Evolutionary conservation across 2,329 filamentous ascomycete genomes (phyloP).

Genomic region (Colletotrichum gigasporum): DNA sequence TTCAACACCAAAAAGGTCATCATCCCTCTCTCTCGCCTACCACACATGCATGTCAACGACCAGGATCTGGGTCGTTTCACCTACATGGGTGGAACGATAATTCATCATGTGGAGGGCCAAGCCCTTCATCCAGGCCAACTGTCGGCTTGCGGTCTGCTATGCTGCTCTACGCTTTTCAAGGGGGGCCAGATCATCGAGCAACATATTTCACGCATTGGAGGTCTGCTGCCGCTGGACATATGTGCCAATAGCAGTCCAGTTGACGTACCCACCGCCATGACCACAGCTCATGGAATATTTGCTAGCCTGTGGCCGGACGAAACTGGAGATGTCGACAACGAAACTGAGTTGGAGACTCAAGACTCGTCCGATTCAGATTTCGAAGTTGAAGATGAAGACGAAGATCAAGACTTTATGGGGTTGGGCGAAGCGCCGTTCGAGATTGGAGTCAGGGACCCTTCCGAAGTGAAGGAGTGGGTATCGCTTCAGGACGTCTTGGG

Average conservation of each 20-base stretch:
- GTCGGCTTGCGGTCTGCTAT: not conserved
- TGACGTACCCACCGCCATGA: not conserved
- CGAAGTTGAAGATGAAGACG: too few species aligned
- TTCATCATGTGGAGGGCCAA: not conserved
- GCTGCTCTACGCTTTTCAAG: not conserved
- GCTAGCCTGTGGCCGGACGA: not conserved
- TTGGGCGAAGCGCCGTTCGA: too few species aligned
- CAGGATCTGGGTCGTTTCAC: not conserved
- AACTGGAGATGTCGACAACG: too few species aligned
- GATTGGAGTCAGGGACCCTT: too few species aligned
- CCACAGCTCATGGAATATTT: not conserved
- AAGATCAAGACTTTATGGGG: too few species aligned
- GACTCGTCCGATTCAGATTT: too few species aligned
- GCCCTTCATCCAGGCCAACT: not conserved
- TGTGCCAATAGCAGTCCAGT: not conserved
- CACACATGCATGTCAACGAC: too few species aligned
- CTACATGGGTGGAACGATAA: not conserved
- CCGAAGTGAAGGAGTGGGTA: too few species aligned
- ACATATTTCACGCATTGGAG: not conserved
- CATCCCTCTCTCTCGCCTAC: not conserved
- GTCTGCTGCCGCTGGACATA: not conserved
- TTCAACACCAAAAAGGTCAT: not conserved
- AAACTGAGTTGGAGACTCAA: rapidly evolving
- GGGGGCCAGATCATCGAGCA: not conserved
- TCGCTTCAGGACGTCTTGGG: too few species aligned